phyloP scores from a whole-genome alignment of 371 early-diverging fungal genomes.

The Mucor circinelloides region DNA sequence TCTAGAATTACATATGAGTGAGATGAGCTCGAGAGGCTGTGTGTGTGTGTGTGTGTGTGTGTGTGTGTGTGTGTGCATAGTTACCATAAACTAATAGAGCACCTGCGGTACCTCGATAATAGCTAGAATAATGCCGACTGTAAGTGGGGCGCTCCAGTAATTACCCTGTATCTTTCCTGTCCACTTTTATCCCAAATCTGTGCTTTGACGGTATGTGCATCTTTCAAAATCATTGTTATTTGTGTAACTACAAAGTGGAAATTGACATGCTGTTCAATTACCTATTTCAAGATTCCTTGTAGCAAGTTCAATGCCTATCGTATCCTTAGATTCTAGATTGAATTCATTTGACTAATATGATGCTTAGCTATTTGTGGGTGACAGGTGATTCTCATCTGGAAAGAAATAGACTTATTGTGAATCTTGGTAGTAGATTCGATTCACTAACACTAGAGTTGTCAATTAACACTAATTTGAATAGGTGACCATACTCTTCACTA shows the following conservation, averaged over 20 bases:
- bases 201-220: slow-evolving; percentile 61
- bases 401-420: slow-evolving; percentile 74
- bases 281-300: slow-evolving; percentile 51
- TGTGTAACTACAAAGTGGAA: slow-evolving; percentile 96
- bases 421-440: slow-evolving; percentile 97
- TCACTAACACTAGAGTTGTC: slow-evolving; percentile 99
- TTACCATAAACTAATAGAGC: slow-evolving; percentile 49
- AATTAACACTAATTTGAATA: slow-evolving; percentile 87
- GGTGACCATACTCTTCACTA: slow-evolving; percentile 25
- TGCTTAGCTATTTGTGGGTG: slow-evolving; percentile 50
- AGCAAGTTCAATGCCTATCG: slow-evolving; percentile 71
- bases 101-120: slow-evolving; percentile 50
- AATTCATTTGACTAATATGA: slow-evolving; percentile 83
- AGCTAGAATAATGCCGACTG: neutral
- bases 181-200: slow-evolving; percentile 94
- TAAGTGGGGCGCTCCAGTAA: slow-evolving; percentile 47
- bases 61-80: slow-evolving; percentile 69
- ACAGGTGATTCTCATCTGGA: slow-evolving; percentile 94
- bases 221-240: slow-evolving; percentile 20
- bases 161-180: slow-evolving; percentile 77
- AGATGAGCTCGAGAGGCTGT: neutral
- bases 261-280: slow-evolving; percentile 82
- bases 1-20: slow-evolving; percentile 50
- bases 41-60: neutral
- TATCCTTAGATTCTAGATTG: slow-evolving; percentile 96